Conservation (phyloP, 805 yeast genomes). For the Saccharomycopsis oosterbeekiorum region DNA sequence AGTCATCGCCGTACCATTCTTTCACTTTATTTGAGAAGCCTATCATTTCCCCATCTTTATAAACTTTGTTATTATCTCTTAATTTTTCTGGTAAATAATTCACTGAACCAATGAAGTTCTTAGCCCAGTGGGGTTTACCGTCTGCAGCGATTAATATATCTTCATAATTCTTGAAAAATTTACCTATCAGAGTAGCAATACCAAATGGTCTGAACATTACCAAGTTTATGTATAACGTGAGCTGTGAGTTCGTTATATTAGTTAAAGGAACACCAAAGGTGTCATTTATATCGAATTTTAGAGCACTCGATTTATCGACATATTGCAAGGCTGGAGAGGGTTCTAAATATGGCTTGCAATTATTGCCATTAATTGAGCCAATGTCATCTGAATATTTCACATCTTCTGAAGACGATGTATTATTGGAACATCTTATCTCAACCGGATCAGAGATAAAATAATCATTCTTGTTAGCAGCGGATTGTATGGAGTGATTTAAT, state of each 20-base stretch:
- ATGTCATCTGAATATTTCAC: constrained; percentile 27
- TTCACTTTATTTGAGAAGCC: constrained; percentile 63
- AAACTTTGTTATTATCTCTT: constrained; percentile 27
- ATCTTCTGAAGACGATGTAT: constrained; percentile 37
- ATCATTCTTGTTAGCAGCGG: constrained; percentile 49
- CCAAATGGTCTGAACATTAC: constrained; percentile 95
- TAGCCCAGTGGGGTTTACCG: constrained; percentile 99
- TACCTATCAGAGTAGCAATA: constrained; percentile 57
- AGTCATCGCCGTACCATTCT: constrained; percentile 73
- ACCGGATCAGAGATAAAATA: constrained; percentile 91
- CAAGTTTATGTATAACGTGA: constrained; percentile 82
- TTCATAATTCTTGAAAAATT: constrained; percentile 84
- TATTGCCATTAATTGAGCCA: constrained; percentile 83
- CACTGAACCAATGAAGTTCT: constrained; percentile 67
- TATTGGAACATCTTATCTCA: constrained; percentile 89
- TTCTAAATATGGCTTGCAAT: constrained; percentile 71
- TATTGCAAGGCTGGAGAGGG: constrained; percentile 53
- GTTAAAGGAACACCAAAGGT: constrained; percentile 29
- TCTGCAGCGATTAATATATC: constrained; percentile 63
- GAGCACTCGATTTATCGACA: background rate
- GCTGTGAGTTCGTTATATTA: constrained; percentile 56
- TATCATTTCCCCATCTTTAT: constrained; percentile 59
- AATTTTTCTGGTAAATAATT: constrained; percentile 23
- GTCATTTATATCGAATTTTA: background rate
- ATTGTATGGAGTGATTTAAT: constrained; percentile 50